Conservation (phyloP, 768 basidiomycete genomes). For the Suillus subaureus region DNA sequence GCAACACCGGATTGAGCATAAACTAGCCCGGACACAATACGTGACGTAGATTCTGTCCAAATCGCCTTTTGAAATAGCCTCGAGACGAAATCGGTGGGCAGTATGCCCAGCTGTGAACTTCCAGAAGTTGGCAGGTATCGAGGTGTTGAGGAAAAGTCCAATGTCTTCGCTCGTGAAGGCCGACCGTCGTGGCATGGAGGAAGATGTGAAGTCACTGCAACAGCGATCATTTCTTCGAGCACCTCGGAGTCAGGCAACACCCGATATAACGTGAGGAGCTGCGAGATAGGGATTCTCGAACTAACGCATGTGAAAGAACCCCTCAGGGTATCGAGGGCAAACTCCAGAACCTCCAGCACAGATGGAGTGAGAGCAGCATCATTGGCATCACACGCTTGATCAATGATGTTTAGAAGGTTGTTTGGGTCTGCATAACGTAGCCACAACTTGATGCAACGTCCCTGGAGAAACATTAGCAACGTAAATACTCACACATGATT, state of each 20-base stretch:
- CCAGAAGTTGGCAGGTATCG: background rate
- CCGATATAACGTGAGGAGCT: slow-evolving; percentile 41
- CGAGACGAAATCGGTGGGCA: slow-evolving; percentile 29
- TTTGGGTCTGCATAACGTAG: slow-evolving; percentile 50
- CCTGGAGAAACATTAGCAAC: background rate
- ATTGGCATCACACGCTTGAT: slow-evolving; percentile 22
- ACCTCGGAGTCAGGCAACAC: slow-evolving; percentile 36
- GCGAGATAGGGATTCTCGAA: slow-evolving; percentile 31
- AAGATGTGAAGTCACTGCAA: slow-evolving; percentile 38
- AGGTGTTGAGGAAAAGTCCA: slow-evolving; percentile 10
- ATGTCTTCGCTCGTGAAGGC: slow-evolving; percentile 12
- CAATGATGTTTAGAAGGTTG: slow-evolving; percentile 48
- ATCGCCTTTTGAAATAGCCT: slow-evolving; percentile 42
- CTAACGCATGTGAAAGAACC: slow-evolving; percentile 6
- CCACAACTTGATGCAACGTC: slow-evolving; percentile 46
- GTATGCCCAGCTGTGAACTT: slow-evolving; percentile 7
- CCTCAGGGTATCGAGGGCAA: slow-evolving; percentile 33
- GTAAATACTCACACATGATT: background rate
- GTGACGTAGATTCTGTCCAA: slow-evolving; percentile 48
- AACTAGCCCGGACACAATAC: slow-evolving; percentile 44
- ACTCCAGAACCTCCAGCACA: slow-evolving; percentile 41
- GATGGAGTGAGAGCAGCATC: slow-evolving; percentile 12
- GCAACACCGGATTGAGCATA: slow-evolving; percentile 31
- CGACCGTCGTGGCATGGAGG: slow-evolving; percentile 32
- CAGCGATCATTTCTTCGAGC: slow-evolving; percentile 53